Base-by-base conservation (phyloP, 1,284 basidiomycete species). In the Rhodotorula sp. region DNA sequence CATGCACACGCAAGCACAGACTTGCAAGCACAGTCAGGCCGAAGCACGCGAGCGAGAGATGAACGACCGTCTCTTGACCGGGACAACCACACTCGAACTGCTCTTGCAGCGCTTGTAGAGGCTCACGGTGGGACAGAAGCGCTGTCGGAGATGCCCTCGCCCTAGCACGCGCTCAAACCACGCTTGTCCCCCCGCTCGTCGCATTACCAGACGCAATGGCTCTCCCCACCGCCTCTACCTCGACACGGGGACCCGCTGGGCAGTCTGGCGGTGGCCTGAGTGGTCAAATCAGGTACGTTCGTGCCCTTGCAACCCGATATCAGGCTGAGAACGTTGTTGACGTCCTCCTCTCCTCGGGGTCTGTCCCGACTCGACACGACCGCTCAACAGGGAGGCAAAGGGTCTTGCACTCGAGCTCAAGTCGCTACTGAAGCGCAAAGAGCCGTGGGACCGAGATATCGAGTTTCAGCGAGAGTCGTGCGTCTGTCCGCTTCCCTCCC, bases 391-490 rank as follows among this genome's bases (percentile, higher is more conserved):
- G 62, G 74, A 78, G 36, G 76, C 77, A 57, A 80, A 79, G 64
- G 77, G 73, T 19, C 73, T 76, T n/a, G 72, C 72, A 20, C 62
- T 71, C 57, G 78, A 78, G 62, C 74, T 79, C 49, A 74, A 72
- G 65, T 87, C 88, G 73, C 81, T 86, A 65, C 82, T 92, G 64
- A 89, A 87, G 79, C 83, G 82, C 60, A 86, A 85, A 70, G 87
- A 90, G 67, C 90, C 91, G 58, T 92, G 89, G 85, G 87, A 90
- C 72, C 89, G 84, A 78, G 90, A 93, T 70, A 87, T 92, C 57
- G 92, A 95, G 76, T 88, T 88, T 72, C 86, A 88, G 79, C 85
- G 92, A 76, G 90, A 90, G 82, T 88, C 87, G 92, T 92, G 70
- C 32, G 74, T 2, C 34, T 15, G 39, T 17, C 20, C 10, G 30